Evolutionary conservation across 2,329 filamentous ascomycete genomes (phyloP), one percentile per base, ranked within the genome.

Genomic region (Rutstroemia sp.): DNA sequence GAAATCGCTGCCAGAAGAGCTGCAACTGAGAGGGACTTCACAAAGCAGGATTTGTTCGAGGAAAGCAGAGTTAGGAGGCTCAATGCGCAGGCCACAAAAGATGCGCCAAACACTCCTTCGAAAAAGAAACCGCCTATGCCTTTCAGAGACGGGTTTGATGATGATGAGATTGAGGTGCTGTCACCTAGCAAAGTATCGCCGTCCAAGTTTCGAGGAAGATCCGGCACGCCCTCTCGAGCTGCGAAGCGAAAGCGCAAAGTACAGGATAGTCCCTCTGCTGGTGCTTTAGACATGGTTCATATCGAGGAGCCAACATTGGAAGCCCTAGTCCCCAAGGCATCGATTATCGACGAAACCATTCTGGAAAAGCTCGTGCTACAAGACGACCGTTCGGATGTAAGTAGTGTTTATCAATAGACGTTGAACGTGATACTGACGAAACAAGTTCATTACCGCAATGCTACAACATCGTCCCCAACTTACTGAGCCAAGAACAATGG

Each of bases 61-160:
- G 84, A 78, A 58, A 69, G 75, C 57, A 66, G 67, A 50, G 66
- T 66, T 23, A 64, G 67, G 17, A 67, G 60, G 47, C 52, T 73
- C 63, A 77, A 70, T 62, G 75, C 71, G 52, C 77, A 73, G 61
- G 67, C 69, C 68, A 34, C 64, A 64, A 69, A 80, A 56, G 63
- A 61, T 61, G 64, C 59, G 56, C 57, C 47, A 25, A 16, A 75
- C 1, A 89, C 87, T 0, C 84, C 85, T 2, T 88, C 78, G 65
- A 85, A 82, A 68, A 77, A 76, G 27, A 83, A 79, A 16, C 37
- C 45, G 67, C 71, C 74, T 1, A 80, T 80, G 71, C 76, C 78
- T 1, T 73, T 87, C 50, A 79, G 86, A 1, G 89, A 94, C 70
- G 89, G 89, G 0, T 94, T 94, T 64, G 87, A 92, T 53, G 68